phyloP scores from a whole-genome alignment of 2,329 filamentous ascomycete genomes.

The Pestalotiopsis sp. region DNA sequence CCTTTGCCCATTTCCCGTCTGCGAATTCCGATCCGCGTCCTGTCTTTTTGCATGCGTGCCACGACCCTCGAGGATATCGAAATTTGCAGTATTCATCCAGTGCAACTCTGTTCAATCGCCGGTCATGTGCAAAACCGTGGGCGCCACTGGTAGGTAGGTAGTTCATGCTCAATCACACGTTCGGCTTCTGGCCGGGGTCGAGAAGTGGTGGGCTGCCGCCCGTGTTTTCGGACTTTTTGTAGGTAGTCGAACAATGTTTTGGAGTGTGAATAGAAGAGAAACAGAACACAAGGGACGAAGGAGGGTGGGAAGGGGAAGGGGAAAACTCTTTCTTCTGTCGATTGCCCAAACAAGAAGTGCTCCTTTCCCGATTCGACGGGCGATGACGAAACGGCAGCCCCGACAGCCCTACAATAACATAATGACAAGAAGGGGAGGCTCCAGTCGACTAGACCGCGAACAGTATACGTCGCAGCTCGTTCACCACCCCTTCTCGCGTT shows the following conservation, averaged over 20 bases:
- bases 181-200: too few relatives aligned
- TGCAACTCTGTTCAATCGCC: too few relatives aligned
- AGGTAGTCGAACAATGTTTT: not conserved
- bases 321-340: not conserved
- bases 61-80: not conserved
- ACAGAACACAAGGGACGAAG: not conserved
- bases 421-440: not conserved
- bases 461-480: not conserved
- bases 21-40: not conserved
- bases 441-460: constrained; percentile 1
- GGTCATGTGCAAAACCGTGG: too few relatives aligned
- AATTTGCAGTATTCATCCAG: not conserved
- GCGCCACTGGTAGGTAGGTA: too few relatives aligned
- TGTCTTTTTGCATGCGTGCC: not conserved
- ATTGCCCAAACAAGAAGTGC: not conserved
- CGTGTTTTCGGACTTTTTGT: too few relatives aligned
- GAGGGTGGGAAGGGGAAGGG: not conserved
- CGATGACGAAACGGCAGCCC: not conserved
- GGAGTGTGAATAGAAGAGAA: not conserved
- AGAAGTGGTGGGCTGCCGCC: too few relatives aligned
- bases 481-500: too few relatives aligned
- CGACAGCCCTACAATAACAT: not conserved
- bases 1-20: not conserved
- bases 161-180: too few relatives aligned
- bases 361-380: not conserved